Base-by-base conservation (phyloP, 176 grass and related monocot species). In the Calamus simplicifolius region DNA sequence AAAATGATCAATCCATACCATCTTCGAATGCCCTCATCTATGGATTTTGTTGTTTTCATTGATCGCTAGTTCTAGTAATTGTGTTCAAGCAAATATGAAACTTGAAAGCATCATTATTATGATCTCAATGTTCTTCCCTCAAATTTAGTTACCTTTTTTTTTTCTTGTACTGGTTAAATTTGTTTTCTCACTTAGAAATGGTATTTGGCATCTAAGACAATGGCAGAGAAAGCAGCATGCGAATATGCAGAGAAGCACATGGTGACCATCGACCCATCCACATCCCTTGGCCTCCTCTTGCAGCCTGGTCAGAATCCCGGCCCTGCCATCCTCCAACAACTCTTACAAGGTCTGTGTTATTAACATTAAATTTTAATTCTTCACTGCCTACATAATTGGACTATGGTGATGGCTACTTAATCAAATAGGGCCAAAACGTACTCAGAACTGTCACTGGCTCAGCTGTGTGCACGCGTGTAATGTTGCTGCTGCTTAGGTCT, bases 401-500 rank as follows among this genome's bases (percentile, higher is more conserved):
- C 12, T 43, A 3, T 43, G 35, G 10, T 43, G 8, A 43, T 56
- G 3, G 26, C 2, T 5, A 2, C 16, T 68, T 35, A 17, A 62
- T 7, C 14, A 5, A 28, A 25, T 23, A 68, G 65, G 65, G 7
- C 56, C 50, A 35, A 68, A 55, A 19, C 28, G 56, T 18, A 68
- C 17, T 18, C 65, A 56, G 25, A 27, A 56, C n/a, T 52, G 56
- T 19, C 52, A 68, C 51, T 56, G 65, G 65, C 26, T 68, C 10
- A 27, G 29, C 10, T 31, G 26, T 54, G 64, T 56, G n/a, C 64
- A 68, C 55, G 64, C 56, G 8, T 17, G 25, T 31, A 51, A 68
- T 54, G 64, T 68, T 54, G 64, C 64, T 54, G 51, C 51, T 68
- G 64, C 51, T 12, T 27, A 68, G 54, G 26, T 68, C 27, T 56